Evolutionary conservation across 2,329 filamentous ascomycete genomes (phyloP).

Genomic region (Diaporthe helianthi): DNA sequence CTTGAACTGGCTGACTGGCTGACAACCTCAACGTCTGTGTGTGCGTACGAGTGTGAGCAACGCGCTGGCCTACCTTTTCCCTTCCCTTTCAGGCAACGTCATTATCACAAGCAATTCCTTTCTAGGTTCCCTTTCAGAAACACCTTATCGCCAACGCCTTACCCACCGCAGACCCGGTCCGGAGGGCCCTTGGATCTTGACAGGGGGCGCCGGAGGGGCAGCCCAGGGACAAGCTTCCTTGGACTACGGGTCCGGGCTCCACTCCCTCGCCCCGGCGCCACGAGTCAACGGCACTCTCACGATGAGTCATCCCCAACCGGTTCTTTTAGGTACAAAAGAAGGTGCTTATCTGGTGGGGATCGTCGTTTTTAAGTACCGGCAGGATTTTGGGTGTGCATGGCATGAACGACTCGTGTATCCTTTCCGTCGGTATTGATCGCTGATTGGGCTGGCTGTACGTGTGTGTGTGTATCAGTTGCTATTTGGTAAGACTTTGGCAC

Average conservation of each 20-base stretch:
- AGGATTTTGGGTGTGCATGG: background rate
- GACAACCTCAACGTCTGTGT: background rate
- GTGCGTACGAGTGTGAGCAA: background rate
- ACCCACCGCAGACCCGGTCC: background rate
- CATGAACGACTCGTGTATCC: conserved; percentile 21
- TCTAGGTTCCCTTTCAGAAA: background rate
- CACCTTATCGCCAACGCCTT: background rate
- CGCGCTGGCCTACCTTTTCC: no score
- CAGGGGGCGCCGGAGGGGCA: background rate
- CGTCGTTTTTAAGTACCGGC: background rate
- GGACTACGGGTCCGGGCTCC: conserved; percentile 3
- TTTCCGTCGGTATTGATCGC: background rate
- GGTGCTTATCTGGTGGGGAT: conserved; percentile 10
- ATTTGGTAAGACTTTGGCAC: conserved; percentile 8
- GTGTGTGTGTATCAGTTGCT: background rate
- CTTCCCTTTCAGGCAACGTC: no score
- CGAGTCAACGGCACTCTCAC: conserved; percentile 1
- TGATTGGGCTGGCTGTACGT: background rate
- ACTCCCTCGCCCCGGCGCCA: background rate
- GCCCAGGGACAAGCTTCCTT: conserved; percentile 5
- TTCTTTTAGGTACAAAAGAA: background rate
- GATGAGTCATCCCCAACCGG: conserved; percentile 4
- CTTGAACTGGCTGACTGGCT: background rate
- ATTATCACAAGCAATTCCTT: background rate
- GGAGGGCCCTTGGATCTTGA: background rate